Conservation (phyloP, 352 stramenopile genomes). For the Thraustochytrium sp. region DNA sequence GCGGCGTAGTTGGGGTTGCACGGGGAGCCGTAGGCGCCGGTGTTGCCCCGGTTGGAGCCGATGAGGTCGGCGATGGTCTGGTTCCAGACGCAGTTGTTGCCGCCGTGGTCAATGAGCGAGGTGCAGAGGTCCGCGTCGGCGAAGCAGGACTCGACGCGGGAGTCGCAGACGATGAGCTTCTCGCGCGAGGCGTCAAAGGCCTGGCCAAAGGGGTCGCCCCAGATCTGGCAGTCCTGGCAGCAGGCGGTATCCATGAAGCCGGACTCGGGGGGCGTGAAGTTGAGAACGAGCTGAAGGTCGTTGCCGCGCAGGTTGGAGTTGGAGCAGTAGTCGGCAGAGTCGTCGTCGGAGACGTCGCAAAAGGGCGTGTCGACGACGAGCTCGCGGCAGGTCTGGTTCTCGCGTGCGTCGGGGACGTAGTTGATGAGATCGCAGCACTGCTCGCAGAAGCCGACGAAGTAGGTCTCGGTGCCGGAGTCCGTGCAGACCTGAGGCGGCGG, state of each 20-base stretch:
- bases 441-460: not conserved
- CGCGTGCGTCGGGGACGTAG: not conserved
- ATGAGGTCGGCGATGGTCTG: not conserved
- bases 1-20: not conserved
- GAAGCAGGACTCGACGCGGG: constrained; percentile 8
- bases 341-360: not conserved
- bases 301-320: not conserved
- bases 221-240: constrained; percentile 17
- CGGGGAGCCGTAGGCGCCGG: constrained; percentile 14
- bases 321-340: not conserved
- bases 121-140: not conserved
- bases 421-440: not conserved
- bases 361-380: not conserved
- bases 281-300: not conserved
- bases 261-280: not conserved
- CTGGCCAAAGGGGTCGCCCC: constrained; percentile 20
- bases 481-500: not conserved
- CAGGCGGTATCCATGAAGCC: not conserved
- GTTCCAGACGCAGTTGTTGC: constrained; percentile 35
- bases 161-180: constrained; percentile 41
- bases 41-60: not conserved
- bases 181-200: constrained; percentile 25
- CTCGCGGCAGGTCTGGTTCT: constrained; percentile 4
- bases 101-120: not conserved
- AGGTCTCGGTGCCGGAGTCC: not conserved